Percentiles rank a stretch among this genome's conserved stretches.
Evolutionary conservation across 2,329 filamentous ascomycete genomes (phyloP).

Genomic region (Fusarium anthophilum): DNA sequence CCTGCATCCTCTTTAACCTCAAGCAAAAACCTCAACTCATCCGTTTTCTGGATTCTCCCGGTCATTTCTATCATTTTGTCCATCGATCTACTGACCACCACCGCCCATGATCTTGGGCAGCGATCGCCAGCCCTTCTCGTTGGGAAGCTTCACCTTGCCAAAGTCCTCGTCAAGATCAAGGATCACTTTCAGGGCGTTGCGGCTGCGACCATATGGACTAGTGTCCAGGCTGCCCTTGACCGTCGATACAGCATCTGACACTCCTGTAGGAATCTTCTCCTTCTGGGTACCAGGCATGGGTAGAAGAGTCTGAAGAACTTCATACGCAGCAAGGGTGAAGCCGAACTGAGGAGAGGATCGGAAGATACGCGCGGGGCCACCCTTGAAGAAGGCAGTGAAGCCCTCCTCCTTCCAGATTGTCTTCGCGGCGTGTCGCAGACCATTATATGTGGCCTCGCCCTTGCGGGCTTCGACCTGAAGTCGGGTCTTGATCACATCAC

Average conservation of each 20-base stretch:
- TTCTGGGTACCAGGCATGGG: constrained; percentile 74
- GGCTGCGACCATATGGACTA: constrained; percentile 68
- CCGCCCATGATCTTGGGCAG: constrained; percentile 61
- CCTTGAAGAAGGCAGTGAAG: constrained; percentile 98
- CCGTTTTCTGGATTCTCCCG: neutral
- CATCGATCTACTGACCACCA: constrained; percentile 41
- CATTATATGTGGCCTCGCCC: constrained; percentile 88
- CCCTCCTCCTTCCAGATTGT: constrained; percentile 92
- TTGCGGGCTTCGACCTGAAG: constrained; percentile 97
- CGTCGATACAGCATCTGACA: constrained; percentile 69
- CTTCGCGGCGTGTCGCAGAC: constrained; percentile 82
- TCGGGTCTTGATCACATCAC: constrained; percentile 98
- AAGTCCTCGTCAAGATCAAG: constrained; percentile 95
- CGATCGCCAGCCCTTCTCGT: constrained; percentile 62
- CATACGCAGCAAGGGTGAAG: constrained; percentile 95
- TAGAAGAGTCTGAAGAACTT: constrained; percentile 83
- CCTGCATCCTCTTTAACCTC: constrained; percentile 10
- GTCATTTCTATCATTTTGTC: constrained; percentile 3
- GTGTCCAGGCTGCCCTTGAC: constrained; percentile 48
- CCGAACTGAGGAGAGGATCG: constrained; percentile 97
- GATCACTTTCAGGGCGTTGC: constrained; percentile 95
- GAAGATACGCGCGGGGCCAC: constrained; percentile 92
- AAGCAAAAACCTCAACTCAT: constrained; percentile 1
- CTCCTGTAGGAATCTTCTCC: constrained; percentile 65
- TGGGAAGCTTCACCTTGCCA: constrained; percentile 74